Conservation (phyloP, 2,329 filamentous ascomycete genomes). For the Calonectria hawksworthii region DNA sequence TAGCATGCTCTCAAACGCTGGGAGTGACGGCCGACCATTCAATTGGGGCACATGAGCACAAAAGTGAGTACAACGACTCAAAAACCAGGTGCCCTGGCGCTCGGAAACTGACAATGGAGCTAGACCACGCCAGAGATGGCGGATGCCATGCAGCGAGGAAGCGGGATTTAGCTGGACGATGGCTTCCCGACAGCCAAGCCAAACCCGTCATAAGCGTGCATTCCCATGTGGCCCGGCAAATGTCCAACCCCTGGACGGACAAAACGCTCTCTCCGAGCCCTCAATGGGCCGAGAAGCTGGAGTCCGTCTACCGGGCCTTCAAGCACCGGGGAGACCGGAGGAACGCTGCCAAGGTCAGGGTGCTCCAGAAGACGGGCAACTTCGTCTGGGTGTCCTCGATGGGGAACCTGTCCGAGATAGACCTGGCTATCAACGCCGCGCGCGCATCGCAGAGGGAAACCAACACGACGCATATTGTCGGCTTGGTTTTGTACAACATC, state of each 20-base stretch:
- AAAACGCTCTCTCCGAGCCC: slow-evolving; percentile 18
- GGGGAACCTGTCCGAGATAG: slow-evolving; percentile 15
- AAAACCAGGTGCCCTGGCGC: background rate
- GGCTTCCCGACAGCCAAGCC: background rate
- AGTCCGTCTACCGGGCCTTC: slow-evolving; percentile 2
- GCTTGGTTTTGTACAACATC: slow-evolving; percentile 24
- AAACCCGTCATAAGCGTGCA: background rate
- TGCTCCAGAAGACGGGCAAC: slow-evolving; percentile 12
- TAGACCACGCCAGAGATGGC: background rate
- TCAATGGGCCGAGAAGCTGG: slow-evolving; percentile 16
- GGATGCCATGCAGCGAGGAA: background rate
- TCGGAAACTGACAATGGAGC: background rate
- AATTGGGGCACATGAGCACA: background rate
- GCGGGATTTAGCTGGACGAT: background rate
- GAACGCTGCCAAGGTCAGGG: slow-evolving; percentile 22
- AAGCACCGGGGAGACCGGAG: background rate
- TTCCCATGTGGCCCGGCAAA: background rate
- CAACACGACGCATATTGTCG: slow-evolving; percentile 13
- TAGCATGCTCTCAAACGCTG: slow-evolving; percentile 3
- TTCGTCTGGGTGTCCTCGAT: slow-evolving; percentile 24
- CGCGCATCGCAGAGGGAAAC: slow-evolving; percentile 1
- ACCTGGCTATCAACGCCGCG: slow-evolving; percentile 13
- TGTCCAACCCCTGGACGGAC: slow-evolving; percentile 16
- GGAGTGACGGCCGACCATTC: background rate
- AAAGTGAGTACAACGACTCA: slow-evolving; percentile 6